phyloP scores from a whole-genome alignment of 345 rosid species.

The Stellera chamaejasme region DNA sequence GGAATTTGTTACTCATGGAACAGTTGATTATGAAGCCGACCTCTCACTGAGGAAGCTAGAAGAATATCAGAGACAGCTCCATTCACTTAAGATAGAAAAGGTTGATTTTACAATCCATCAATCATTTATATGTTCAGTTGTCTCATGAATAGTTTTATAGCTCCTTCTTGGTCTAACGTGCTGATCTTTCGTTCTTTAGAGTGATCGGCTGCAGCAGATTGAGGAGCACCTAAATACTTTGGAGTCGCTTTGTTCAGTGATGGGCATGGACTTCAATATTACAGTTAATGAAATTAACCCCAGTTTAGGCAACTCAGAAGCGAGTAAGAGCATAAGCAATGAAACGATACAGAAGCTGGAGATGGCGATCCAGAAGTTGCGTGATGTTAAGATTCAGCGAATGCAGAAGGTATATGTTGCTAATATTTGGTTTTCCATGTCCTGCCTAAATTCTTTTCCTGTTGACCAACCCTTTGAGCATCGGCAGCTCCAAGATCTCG shows the following conservation, averaged over 20 bases:
- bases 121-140: background rate
- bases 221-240: constrained; percentile 40
- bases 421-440: constrained; percentile 3
- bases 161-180: constrained; percentile 1
- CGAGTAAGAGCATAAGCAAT: constrained; percentile 44
- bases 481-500: constrained; percentile 95
- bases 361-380: constrained; percentile 36
- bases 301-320: constrained; percentile 44
- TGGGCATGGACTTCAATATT: constrained; percentile 67
- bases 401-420: constrained; percentile 59
- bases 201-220: constrained; percentile 56
- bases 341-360: constrained; percentile 44
- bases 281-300: constrained; percentile 48
- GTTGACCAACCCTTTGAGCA: constrained; percentile 9
- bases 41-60: constrained; percentile 75
- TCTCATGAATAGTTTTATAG: background rate
- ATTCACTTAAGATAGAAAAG: constrained; percentile 69
- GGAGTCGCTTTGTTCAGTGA: constrained; percentile 52
- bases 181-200: constrained; percentile 26
- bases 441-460: background rate
- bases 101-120: constrained; percentile 22
- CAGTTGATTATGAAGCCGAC: constrained; percentile 55
- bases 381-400: constrained; percentile 75
- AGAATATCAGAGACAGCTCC: constrained; percentile 61
- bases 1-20: constrained; percentile 19